Percentiles rank a stretch among this genome's conserved stretches.
Evolutionary conservation across 768 basidiomycete species (phyloP).

Genomic region (Suillus ampliporus): DNA sequence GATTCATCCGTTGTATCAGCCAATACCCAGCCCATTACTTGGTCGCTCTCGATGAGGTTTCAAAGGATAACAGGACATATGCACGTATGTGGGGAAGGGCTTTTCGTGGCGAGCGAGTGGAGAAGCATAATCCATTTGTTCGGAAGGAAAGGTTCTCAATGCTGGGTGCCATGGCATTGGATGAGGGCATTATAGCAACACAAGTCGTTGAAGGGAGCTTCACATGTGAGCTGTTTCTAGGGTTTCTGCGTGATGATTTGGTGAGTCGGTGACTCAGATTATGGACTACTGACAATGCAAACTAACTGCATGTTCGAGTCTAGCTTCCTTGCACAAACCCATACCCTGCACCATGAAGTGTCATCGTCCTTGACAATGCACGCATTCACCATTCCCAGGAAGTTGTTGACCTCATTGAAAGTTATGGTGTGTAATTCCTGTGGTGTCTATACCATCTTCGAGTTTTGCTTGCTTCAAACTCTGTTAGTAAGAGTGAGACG

Average conservation of each 20-base stretch:
- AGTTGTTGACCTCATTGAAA: slow-evolving; percentile 22
- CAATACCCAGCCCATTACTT: slow-evolving; percentile 23
- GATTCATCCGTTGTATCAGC: slow-evolving; percentile 17
- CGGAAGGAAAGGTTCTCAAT: slow-evolving; percentile 23
- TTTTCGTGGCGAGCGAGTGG: slow-evolving; percentile 19
- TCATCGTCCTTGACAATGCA: slow-evolving; percentile 26
- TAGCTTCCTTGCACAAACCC: slow-evolving; percentile 28
- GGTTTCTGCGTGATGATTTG: slow-evolving; percentile 24
- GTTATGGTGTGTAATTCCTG: too few relatives aligned
- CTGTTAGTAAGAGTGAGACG: too few relatives aligned
- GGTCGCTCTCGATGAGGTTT: slow-evolving; percentile 31
- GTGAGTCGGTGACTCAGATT: slow-evolving; percentile 8
- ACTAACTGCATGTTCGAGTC: not conserved
- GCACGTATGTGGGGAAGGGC: slow-evolving; percentile 28
- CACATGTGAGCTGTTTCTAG: slow-evolving; percentile 20
- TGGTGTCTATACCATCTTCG: slow-evolving; percentile 4
- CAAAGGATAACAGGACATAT: slow-evolving; percentile 36
- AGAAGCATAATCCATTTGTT: slow-evolving; percentile 28
- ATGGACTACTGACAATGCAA: not conserved
- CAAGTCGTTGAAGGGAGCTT: slow-evolving; percentile 28
- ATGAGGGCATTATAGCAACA: slow-evolving; percentile 29
- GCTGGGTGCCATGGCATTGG: slow-evolving; percentile 25
- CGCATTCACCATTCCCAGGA: slow-evolving; percentile 26
- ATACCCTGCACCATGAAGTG: slow-evolving; percentile 23
- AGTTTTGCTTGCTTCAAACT: slow-evolving; percentile 1